Percentiles rank a stretch among this genome's conserved stretches.
phyloP scores from a whole-genome alignment of 2,329 filamentous ascomycete genomes.

The Fusarium mundagurra region DNA sequence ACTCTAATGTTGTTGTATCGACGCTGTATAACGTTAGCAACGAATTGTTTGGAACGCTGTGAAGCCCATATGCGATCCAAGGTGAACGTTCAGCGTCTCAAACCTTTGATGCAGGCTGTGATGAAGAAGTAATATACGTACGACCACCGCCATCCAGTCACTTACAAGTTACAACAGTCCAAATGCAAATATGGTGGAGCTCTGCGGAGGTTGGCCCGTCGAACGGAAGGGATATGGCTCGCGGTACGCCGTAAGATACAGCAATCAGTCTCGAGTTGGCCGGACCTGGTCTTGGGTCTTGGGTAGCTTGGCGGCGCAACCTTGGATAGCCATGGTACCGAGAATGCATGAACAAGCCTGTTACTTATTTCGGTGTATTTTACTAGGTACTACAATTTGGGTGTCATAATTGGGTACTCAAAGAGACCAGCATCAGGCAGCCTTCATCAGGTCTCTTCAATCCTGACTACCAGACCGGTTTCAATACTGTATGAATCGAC shows the following conservation, averaged over 20 bases:
- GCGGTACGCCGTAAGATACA: constrained; percentile 22
- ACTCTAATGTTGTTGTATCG: background rate
- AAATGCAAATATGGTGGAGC: background rate
- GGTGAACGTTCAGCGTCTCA: background rate
- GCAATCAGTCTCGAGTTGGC: constrained; percentile 21
- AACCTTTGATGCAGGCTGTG: background rate
- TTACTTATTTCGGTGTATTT: constrained; percentile 11
- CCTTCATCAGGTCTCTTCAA: constrained; percentile 20
- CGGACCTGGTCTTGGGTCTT: constrained; percentile 23
- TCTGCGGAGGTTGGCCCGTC: constrained; percentile 18
- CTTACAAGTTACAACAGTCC: background rate
- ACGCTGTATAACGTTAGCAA: background rate
- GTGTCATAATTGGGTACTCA: constrained; percentile 31
- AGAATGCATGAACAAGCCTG: constrained; percentile 8
- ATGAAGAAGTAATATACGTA: background rate
- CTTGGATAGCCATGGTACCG: constrained; percentile 29
- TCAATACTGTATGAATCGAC: constrained; percentile 5
- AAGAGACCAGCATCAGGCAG: constrained; percentile 12
- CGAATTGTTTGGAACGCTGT: background rate
- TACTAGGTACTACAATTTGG: constrained; percentile 34
- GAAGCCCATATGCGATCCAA: background rate
- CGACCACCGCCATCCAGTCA: background rate
- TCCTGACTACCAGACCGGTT: constrained; percentile 9
- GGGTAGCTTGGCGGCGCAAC: constrained; percentile 23
- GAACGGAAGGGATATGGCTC: constrained; percentile 23